These are phyloP conservation scores for Nephelium lappaceum DNA, from an alignment of 345 rosid genomes.

Conservation along the genomic window DNA sequence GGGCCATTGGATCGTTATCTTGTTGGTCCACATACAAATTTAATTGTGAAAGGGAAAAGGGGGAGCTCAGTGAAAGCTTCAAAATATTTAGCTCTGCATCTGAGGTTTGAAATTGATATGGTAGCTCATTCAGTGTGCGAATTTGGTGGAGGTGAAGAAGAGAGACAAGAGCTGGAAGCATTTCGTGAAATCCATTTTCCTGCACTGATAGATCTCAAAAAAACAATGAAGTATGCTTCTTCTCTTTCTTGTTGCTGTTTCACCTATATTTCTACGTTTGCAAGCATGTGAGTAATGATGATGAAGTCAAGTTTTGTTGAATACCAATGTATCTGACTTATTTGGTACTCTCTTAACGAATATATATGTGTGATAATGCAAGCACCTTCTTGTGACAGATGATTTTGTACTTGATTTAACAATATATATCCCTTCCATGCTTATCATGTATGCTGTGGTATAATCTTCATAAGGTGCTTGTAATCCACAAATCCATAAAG, in stretches of 20 bases:
- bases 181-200: conserved; percentile 91
- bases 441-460: no score
- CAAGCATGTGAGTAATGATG: not conserved
- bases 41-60: conserved; percentile 39
- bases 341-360: not conserved
- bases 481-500: no score
- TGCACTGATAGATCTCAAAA: conserved; percentile 59
- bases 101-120: conserved; percentile 96
- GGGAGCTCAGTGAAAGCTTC: conserved; percentile 54
- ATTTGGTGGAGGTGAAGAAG: conserved; percentile 88
- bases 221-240: conserved; percentile 54
- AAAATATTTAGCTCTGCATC: conserved; percentile 78
- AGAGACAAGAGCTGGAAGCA: conserved; percentile 71
- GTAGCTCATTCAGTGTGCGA: conserved; percentile 97
- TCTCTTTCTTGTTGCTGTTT: not conserved
- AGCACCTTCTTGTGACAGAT: not conserved
- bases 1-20: conserved; percentile 78
- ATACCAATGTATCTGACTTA: not conserved
- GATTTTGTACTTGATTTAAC: no score
- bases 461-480: no score
- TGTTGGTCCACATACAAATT: conserved; percentile 65
- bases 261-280: not conserved
- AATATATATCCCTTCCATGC: no score
- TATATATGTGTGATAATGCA: not conserved
- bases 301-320: not conserved